Conservation (phyloP, 306 rosid genomes). For the Lagenaria siceraria region DNA sequence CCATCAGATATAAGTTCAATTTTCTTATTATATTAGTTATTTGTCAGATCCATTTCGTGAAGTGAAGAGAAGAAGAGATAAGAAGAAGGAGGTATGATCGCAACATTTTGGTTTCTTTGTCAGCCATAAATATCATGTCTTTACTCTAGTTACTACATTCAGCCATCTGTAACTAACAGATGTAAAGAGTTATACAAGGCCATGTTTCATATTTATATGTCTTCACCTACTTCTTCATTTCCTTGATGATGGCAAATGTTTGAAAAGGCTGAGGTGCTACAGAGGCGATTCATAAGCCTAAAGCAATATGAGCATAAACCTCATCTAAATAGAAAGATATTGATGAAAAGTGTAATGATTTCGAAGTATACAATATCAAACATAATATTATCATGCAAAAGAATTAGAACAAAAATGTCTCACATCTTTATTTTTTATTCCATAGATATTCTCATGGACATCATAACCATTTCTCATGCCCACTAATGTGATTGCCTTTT, state of each 20-base stretch:
- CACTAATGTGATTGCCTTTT: background rate
- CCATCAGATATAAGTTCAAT: background rate
- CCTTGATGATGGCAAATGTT: background rate
- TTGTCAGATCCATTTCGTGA: conserved; percentile 75
- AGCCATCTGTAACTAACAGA: background rate
- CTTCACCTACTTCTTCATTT: background rate
- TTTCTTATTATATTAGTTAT: background rate
- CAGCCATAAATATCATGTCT: background rate
- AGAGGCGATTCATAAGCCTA: background rate
- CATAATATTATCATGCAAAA: background rate
- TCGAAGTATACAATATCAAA: background rate
- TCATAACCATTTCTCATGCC: background rate
- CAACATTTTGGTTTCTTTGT: background rate
- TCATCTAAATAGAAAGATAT: background rate
- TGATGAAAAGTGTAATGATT: background rate
- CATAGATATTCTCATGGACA: background rate
- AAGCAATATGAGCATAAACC: background rate
- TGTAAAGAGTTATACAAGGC: background rate
- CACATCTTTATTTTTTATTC: background rate
- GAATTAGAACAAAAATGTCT: background rate
- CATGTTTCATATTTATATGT: background rate
- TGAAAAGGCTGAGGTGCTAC: background rate
- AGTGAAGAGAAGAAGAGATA: conserved; percentile 91
- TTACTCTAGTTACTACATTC: background rate
- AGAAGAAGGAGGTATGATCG: conserved; percentile 64